Conservation (phyloP, 1,284 basidiomycete genomes). For the Abortiporus biennis region DNA sequence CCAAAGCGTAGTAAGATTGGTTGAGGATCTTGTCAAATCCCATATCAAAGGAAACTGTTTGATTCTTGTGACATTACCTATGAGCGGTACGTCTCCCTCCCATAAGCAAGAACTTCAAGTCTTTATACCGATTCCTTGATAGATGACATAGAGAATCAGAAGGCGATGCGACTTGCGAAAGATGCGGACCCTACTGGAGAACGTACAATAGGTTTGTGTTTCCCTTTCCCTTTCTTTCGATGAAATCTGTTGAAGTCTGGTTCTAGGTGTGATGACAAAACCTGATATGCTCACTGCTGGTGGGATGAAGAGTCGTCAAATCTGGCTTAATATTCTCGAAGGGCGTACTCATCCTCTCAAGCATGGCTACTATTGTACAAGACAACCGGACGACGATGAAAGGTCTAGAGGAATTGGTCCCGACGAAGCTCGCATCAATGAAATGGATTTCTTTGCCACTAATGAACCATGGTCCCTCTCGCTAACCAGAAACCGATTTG, state of each 20-base stretch:
- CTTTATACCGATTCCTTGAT: not conserved
- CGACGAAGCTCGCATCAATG: conserved; percentile 31
- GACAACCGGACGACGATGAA: conserved; percentile 53
- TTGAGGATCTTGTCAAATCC: conserved; percentile 36
- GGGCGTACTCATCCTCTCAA: conserved; percentile 34
- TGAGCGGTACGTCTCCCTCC: conserved; percentile 37
- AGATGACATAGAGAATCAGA: conserved; percentile 67
- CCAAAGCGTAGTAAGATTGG: conserved; percentile 32
- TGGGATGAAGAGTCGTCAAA: conserved; percentile 30
- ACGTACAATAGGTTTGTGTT: conserved; percentile 47
- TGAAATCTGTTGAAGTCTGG: not conserved
- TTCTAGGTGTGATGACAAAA: conserved; percentile 53
- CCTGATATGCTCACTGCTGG: conserved; percentile 46
- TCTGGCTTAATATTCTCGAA: conserved; percentile 46
- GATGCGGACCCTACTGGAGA: conserved; percentile 42
- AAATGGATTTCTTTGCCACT: conserved; percentile 38
- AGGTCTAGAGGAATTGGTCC: conserved; percentile 31
- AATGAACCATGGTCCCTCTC: conserved; percentile 45
- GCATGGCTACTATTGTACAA: conserved; percentile 64
- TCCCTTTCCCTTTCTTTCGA: too few relatives aligned
- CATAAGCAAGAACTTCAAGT: not conserved
- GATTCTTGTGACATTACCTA: conserved; percentile 54
- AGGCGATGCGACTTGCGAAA: conserved; percentile 44
- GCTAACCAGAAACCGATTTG: conserved; percentile 38
- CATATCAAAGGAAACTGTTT: conserved; percentile 36